Base-by-base conservation (phyloP, 1,284 basidiomycete species). In the Irpex sp. region DNA sequence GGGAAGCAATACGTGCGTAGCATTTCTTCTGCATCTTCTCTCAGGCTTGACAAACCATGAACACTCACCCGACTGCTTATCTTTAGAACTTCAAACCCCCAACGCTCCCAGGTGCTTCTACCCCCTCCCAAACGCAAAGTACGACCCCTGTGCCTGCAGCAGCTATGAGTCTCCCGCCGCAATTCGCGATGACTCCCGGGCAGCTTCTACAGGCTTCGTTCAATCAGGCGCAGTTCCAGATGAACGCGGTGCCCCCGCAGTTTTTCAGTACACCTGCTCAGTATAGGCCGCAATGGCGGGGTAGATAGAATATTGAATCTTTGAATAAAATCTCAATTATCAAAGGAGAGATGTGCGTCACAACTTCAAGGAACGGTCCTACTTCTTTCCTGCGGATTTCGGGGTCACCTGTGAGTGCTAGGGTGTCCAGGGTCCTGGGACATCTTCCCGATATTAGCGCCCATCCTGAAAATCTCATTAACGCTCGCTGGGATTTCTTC, bases 1-100 rank as follows among this genome's bases (percentile, higher is more conserved):
- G 90, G 90, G 1, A 79, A 82, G 58, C 83, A 85, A 82, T 80
- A 84, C 66, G 90, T 91, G 66, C 63, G 87, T 28, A 5, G 28
- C 28, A 28, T 28, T 28, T n/a, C n/a, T n/a, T n/a, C n/a, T n/a
- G n/a, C n/a, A n/a, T n/a, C n/a, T n/a, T n/a, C n/a, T n/a, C n/a
- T n/a, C n/a, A n/a, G n/a, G n/a, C n/a, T n/a, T n/a, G n/a, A n/a
- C 28, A 5, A 28, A 3, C 3, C 28, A 28, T 4, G 28, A 28
- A 28, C 3, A 28, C 28, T 28, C 28, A 28, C 28, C 28, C 5
- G 5, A 28, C 28, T 18, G 28, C 33, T 12, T 42, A 3, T 10
- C 39, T 42, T n/a, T 23, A 57, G 56, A 57, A 57, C 18, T 57
- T 39, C 36, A 57, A 42, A 28, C 56, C 56, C 1, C 56, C 39